Evolutionary conservation across 495 filamentous ascomycete genomes (phyloP).

Genomic region (Emericellopsis terricola): DNA sequence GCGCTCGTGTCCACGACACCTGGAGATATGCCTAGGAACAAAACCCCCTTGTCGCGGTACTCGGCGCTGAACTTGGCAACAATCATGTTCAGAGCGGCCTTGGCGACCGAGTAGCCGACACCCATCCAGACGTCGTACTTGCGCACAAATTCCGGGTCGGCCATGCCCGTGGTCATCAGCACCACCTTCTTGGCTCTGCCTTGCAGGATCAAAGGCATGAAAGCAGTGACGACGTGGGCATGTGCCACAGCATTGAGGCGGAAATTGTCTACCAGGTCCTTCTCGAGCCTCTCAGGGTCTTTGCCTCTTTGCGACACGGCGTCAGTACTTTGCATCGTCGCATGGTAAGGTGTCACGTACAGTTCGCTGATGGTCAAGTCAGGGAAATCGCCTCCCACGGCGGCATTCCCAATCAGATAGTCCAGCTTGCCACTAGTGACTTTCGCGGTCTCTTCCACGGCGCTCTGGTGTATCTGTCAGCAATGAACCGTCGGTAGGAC

Average conservation of each 20-base stretch:
- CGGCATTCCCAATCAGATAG: constrained; percentile 35
- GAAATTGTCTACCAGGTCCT: constrained; percentile 13
- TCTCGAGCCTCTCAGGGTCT: constrained; percentile 11
- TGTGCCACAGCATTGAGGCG: constrained; percentile 28
- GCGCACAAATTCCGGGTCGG: constrained; percentile 14
- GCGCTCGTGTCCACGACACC: constrained; percentile 11
- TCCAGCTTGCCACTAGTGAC: constrained; percentile 28
- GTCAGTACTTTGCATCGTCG: constrained; percentile 1
- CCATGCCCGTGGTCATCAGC: constrained; percentile 28
- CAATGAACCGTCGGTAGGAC: neutral
- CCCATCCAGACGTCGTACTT: constrained; percentile 6
- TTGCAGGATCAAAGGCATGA: constrained; percentile 31
- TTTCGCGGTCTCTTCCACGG: constrained; percentile 13
- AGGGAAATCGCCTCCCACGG: neutral
- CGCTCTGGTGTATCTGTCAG: constrained; percentile 4
- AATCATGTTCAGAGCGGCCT: constrained; percentile 21
- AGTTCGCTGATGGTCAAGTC: neutral
- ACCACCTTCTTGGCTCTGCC: constrained; percentile 37
- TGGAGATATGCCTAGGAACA: constrained; percentile 22
- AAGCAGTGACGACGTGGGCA: constrained; percentile 30
- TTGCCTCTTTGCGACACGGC: constrained; percentile 7
- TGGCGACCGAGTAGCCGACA: constrained; percentile 12
- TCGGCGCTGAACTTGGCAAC: constrained; percentile 26
- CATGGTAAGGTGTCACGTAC: neutral
- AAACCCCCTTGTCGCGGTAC: constrained; percentile 26